A percentile compares a stretch with the other conserved stretches of the same genome.
phyloP scores from a whole-genome alignment of 1,284 basidiomycete species.

The Sporisorium graminicola region DNA sequence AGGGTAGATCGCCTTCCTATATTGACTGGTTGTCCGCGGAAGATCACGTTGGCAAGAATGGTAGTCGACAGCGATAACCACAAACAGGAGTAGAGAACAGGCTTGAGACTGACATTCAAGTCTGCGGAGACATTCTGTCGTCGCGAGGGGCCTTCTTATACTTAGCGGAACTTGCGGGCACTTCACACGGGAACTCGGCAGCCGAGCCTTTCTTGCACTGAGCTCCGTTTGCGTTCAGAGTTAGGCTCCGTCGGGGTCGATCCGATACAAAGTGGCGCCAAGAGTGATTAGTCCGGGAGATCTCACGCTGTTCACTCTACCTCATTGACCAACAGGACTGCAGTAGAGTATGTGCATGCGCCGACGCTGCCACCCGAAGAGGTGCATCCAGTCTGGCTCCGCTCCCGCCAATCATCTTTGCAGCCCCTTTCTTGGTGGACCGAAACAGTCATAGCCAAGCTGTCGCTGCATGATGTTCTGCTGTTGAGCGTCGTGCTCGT shows the following conservation, averaged over 20 bases:
- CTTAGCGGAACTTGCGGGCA: background rate
- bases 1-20: background rate
- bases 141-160: background rate
- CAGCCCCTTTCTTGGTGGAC: background rate
- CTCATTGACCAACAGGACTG: too few relatives aligned
- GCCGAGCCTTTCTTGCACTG: background rate
- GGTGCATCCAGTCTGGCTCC: background rate
- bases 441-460: background rate
- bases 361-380: background rate
- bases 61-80: too few relatives aligned
- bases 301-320: too few relatives aligned
- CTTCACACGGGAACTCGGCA: background rate
- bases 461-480: background rate
- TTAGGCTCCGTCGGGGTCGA: background rate
- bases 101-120: background rate
- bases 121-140: background rate
- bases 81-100: background rate
- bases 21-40: background rate
- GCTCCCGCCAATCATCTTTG: background rate
- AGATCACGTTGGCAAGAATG: too few relatives aligned
- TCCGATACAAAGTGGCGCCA: background rate
- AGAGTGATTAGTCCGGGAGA: background rate
- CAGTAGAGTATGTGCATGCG: background rate
- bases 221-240: background rate
- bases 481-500: background rate